Conservation (phyloP, 768 basidiomycete species). For the Mrakia frigida region DNA sequence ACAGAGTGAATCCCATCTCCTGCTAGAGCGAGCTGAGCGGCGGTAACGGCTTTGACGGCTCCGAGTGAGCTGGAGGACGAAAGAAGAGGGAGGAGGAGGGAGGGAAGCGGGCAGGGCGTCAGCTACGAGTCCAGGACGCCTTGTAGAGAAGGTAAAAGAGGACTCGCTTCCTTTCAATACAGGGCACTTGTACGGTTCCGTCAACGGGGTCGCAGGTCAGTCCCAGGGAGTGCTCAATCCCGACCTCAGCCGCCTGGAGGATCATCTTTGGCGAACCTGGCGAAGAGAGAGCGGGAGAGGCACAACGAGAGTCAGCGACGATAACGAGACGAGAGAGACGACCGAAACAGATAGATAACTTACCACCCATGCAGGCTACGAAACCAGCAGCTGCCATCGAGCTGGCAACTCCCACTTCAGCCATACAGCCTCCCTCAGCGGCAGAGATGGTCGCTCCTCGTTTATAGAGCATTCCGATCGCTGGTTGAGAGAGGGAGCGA, state of each 20-base stretch:
- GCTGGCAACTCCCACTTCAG: constrained; percentile 95
- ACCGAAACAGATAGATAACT: constrained; percentile 34
- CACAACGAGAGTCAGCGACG: neutral
- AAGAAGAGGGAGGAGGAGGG: constrained; percentile 18
- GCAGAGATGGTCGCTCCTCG: constrained; percentile 88
- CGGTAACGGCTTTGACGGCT: constrained; percentile 77
- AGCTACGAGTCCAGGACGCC: too few relatives aligned
- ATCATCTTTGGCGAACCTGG: constrained; percentile 69
- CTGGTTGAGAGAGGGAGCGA: constrained; percentile 55
- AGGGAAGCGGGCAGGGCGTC: constrained; percentile 30
- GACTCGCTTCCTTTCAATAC: constrained; percentile 63
- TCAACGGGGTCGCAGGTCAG: constrained; percentile 86
- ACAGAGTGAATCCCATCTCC: constrained; percentile 82
- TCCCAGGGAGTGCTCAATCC: constrained; percentile 40
- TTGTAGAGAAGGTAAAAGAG: constrained; percentile 35
- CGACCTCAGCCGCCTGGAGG: constrained; percentile 69
- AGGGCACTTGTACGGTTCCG: constrained; percentile 64
- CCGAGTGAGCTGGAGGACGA: constrained; percentile 26
- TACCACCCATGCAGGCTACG: constrained; percentile 88
- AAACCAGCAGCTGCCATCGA: constrained; percentile 87
- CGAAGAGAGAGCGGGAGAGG: neutral
- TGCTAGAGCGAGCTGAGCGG: constrained; percentile 90
- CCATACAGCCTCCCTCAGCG: constrained; percentile 76
- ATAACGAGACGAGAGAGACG: neutral
- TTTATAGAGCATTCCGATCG: constrained; percentile 93